Conservation (phyloP, 2,329 filamentous ascomycete genomes). For the Diaporthe sp. region DNA sequence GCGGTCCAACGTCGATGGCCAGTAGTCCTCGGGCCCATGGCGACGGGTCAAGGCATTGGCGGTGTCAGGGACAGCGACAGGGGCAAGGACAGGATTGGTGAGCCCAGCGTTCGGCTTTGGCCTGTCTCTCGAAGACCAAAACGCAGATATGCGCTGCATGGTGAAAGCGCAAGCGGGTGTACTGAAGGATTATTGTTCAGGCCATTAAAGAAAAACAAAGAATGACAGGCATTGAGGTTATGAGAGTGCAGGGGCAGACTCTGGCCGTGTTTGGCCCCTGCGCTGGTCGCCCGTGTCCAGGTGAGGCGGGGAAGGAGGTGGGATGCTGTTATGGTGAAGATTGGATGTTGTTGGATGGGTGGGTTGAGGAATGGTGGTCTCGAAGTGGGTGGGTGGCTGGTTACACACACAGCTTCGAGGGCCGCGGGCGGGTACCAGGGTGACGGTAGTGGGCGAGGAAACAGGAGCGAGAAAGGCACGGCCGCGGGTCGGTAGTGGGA, state of each 20-base stretch:
- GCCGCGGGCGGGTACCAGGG: conserved; percentile 22
- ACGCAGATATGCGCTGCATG: conserved; percentile 63
- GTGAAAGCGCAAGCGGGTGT: conserved; percentile 42
- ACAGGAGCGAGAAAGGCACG: conserved; percentile 3
- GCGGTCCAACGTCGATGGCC: conserved; percentile 79
- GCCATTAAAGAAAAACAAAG: conserved; percentile 40
- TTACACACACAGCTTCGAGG: conserved; percentile 18
- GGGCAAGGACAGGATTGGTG: not conserved
- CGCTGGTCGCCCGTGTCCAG: conserved; percentile 15
- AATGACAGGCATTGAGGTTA: conserved; percentile 43
- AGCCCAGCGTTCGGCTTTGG: conserved; percentile 41
- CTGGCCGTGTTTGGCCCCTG: conserved; percentile 23
- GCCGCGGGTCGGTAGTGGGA: conserved; percentile 20
- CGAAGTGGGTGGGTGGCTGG: conserved; percentile 21
- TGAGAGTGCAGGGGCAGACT: conserved; percentile 1
- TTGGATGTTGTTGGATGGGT: conserved; percentile 23
- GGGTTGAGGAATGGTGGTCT: conserved; percentile 29
- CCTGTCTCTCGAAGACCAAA: conserved; percentile 58
- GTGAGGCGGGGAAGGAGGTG: conserved; percentile 1
- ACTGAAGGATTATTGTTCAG: conserved; percentile 32
- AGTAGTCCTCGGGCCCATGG: conserved; percentile 50
- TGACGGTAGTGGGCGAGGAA: conserved; percentile 22
- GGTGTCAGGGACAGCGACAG: not conserved
- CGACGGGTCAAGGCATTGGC: conserved; percentile 45
- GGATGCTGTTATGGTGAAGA: conserved; percentile 6